Evolutionary conservation across 345 rosid species (phyloP), one percentile per base, ranked within the genome.

Genomic region (Melastoma malabathricum): DNA sequence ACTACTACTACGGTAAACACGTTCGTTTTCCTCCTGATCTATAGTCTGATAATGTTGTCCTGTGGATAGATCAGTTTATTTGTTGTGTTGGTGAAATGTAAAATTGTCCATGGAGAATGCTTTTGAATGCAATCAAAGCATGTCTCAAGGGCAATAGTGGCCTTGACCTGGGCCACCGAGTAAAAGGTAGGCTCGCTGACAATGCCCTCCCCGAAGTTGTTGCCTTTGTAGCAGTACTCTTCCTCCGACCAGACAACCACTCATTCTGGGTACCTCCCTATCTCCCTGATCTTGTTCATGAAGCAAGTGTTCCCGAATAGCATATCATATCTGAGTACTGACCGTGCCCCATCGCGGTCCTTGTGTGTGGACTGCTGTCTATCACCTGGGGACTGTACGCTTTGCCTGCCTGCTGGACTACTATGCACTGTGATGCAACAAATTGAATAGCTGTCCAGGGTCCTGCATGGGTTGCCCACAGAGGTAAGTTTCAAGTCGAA

Each of bases 391-490:
- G n/a, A 55, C 83, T 79, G 38, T 65, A 51, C 44, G 77, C 86
- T 60, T 76, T 67, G 12, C 86, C 86, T 52, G 83, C 86, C 86
- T 82, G 77, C 34, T 72, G 59, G 10, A 77, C 80, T 15, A 69
- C 25, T 7, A 50, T 72, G 86, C 64, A 46, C 74, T 79, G 15
- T 47, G 71, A 0, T 39, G 51, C 15, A 79, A 61, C 56, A 5
- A 16, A 0, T 0, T 3, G 54, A 79, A 67, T 9, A 76, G 65
- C 25, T 19, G n/a, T 4, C 43, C 68, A 0, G 86, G 58, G 64
- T 79, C 90, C 86, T 76, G 47, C 13, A 43, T 10, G n/a, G 5
- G 20, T 3, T 5, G 12, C 12, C 9, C 41, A 6, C 12, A 2
- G 10, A 34, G 2, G 12, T 34, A 34, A 34, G 41, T 9, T 34